Evolutionary conservation across 306 rosid species (phyloP), one percentile per base, ranked within the genome.

Genomic region (Gastrolobium villosum): DNA sequence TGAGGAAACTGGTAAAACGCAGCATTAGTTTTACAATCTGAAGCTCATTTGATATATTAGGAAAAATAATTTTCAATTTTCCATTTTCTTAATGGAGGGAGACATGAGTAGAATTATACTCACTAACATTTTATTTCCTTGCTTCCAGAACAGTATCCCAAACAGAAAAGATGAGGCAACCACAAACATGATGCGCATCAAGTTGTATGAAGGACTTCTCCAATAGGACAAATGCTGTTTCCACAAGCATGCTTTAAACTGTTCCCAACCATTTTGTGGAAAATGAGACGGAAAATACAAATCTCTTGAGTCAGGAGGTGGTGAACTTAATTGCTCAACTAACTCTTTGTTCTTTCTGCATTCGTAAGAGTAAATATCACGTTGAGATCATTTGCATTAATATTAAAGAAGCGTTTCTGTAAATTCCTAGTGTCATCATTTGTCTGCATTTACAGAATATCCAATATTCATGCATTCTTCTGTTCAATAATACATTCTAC

Each of bases 181-280:
- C 74, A 84, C 84, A 55, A 76, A 82, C 70, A 75, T 0, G 3
- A 89, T 65, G 34, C 96, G 89, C 41, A 43, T 63, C 79, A 89
- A 81, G 79, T 91, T 89, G 89, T 86, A 86, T 4, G 88, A 83
- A 72, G 93, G 93, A 79, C 81, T 89, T 86, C 96, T 89, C 96
- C 96, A 91, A 52, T 91, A 87, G 37, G 97, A 86, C 85, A 88
- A 76, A 68, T 85, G 70, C 15, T 89, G 94, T 77, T 89, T 91
- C 97, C 92, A 91, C 43, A 87, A 64, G 82, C 97, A 89, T 1
- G 86, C 81, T 82, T 86, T 91, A 61, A 89, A 89, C 79, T 89
- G 97, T 76, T 73, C 89, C 90, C 87, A 86, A 39, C 85, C 75
- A 46, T 80, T 74, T 67, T 81, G 90, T 11, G 97, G 75, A 78